phyloP scores from a whole-genome alignment of 805 yeast genomes.

The Saturnispora halmiae region DNA sequence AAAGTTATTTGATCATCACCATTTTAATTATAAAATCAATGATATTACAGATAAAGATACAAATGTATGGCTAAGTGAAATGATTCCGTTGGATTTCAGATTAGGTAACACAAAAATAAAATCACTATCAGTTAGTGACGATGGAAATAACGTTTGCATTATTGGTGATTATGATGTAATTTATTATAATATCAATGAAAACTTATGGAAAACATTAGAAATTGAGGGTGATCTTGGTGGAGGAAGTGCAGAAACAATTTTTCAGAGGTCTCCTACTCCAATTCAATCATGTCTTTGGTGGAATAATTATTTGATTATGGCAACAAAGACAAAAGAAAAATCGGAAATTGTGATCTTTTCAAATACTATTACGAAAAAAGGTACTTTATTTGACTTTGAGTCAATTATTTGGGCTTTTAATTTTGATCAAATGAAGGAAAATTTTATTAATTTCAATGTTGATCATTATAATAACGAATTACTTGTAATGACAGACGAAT shows the following conservation, averaged over 20 bases:
- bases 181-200: conserved; percentile 31
- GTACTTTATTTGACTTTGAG: conserved; percentile 22
- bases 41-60: conserved; percentile 30
- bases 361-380: conserved; percentile 18
- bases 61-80: conserved; percentile 37
- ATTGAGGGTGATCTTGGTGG: conserved; percentile 20
- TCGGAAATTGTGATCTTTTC: conserved; percentile 28
- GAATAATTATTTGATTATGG: conserved; percentile 26
- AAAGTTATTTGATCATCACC: conserved; percentile 31
- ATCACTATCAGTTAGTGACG: conserved; percentile 35
- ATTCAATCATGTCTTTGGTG: conserved; percentile 32
- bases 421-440: conserved; percentile 23
- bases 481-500: conserved; percentile 25
- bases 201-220: conserved; percentile 40
- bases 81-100: conserved; percentile 37
- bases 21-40: conserved; percentile 17
- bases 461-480: conserved; percentile 24
- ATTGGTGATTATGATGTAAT: conserved; percentile 41
- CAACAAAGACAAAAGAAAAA: conserved; percentile 20
- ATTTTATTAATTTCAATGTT: conserved; percentile 24
- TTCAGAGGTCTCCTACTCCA: conserved; percentile 24
- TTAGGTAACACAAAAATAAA: conserved; percentile 37
- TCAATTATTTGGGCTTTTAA: conserved; percentile 29
- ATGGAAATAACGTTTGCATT: conserved; percentile 40
- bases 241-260: conserved; percentile 8